A percentile compares a stretch with the other conserved stretches of the same genome.
Evolutionary conservation across 2,329 filamentous ascomycete species (phyloP).

Genomic region (Coniella vitis): DNA sequence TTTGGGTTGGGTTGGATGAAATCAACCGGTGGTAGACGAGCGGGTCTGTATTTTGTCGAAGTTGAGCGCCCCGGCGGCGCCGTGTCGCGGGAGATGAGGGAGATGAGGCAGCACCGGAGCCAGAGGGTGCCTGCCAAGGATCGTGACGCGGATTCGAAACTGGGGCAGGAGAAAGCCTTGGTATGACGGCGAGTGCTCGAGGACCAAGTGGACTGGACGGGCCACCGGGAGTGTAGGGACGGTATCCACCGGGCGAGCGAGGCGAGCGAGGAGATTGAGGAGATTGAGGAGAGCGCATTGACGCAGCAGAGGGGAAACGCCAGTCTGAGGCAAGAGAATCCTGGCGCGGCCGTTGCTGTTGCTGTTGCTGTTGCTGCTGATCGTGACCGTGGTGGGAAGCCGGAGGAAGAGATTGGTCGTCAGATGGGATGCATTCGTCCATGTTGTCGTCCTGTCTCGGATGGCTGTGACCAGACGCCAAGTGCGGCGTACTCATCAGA

Average conservation of each 20-base stretch:
- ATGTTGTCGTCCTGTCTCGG: not conserved
- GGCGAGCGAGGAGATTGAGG: conserved; percentile 3
- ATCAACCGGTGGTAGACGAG: conserved; percentile 13
- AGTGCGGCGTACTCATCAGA: no score
- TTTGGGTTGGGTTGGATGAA: conserved; percentile 10
- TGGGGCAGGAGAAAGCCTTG: not conserved
- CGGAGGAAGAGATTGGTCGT: not conserved
- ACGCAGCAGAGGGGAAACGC: conserved; percentile 9
- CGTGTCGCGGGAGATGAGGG: conserved; percentile 11
- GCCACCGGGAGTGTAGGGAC: conserved; percentile 3
- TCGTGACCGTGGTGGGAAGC: not conserved
- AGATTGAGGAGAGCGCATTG: conserved; percentile 2
- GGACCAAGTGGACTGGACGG: conserved; percentile 3
- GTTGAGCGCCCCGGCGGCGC: conserved; percentile 14
- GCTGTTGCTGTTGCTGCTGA: not conserved
- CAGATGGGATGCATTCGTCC: not conserved
- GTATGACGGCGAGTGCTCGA: not conserved
- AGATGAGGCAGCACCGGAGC: not conserved
- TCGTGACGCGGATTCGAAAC: not conserved
- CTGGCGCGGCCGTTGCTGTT: conserved; percentile 7
- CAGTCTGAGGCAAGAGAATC: conserved; percentile 11
- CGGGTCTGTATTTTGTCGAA: conserved; percentile 14
- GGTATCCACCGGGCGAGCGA: conserved; percentile 1
- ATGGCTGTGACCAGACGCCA: no score
- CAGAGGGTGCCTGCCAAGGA: not conserved